phyloP scores from a whole-genome alignment of 1,284 basidiomycete species.

The Moesziomyces parantarcticus region DNA sequence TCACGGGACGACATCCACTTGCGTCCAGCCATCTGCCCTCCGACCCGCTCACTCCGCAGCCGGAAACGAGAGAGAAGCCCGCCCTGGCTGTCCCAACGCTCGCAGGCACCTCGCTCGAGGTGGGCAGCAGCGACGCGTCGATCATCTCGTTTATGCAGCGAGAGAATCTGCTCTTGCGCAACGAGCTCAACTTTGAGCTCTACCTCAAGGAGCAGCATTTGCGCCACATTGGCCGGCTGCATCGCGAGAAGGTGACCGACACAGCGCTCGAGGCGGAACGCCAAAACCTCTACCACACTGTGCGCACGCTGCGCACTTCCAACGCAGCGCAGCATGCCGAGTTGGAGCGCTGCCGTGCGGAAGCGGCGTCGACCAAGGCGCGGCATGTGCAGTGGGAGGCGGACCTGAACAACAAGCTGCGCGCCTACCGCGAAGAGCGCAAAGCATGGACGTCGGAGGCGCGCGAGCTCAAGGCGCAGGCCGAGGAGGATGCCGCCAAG shows the following conservation, averaged over 20 bases:
- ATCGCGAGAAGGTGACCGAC: conserved; percentile 63
- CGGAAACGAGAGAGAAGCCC: conserved; percentile 11
- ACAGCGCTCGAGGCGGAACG: conserved; percentile 65
- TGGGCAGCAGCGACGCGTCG: conserved; percentile 17
- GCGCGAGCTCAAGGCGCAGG: conserved; percentile 49
- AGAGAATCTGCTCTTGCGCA: conserved; percentile 60
- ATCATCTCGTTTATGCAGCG: conserved; percentile 44
- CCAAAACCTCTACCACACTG: conserved; percentile 63
- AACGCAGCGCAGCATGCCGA: conserved; percentile 31
- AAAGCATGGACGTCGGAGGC: conserved; percentile 56
- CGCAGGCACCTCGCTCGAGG: not conserved
- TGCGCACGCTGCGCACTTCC: conserved; percentile 50
- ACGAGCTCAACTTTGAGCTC: conserved; percentile 66
- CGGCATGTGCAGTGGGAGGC: conserved; percentile 62
- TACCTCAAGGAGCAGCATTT: conserved; percentile 68
- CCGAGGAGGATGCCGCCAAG: conserved; percentile 41
- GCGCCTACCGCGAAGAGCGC: conserved; percentile 62
- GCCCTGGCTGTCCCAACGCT: conserved; percentile 7
- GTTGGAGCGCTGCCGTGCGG: conserved; percentile 52
- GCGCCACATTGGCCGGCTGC: conserved; percentile 65
- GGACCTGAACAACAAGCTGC: conserved; percentile 64
- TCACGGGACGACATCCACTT: conserved; percentile 26
- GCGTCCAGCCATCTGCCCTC: conserved; percentile 29
- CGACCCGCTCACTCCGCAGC: conserved; percentile 23
- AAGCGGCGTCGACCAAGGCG: conserved; percentile 48